Base-by-base conservation (phyloP, 371 early-diverging fungal genomes). In the Circinella minor region DNA sequence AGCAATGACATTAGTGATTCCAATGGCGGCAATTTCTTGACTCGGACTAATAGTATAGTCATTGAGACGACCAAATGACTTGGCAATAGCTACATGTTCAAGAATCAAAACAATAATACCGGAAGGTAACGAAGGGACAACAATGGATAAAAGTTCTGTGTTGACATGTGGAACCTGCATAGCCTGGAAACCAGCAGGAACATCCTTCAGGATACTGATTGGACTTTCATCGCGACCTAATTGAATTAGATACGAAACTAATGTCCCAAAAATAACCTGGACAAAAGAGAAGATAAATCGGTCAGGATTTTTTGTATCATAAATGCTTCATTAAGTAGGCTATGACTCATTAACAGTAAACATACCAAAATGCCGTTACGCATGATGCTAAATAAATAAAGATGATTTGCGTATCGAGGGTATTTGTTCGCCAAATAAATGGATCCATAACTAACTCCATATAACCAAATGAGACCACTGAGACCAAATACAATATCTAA, bases 1-100 rank as follows among this genome's bases (percentile, higher is more conserved):
- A 7, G 92, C 91, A 72, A 90, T 72, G 55, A 93, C 76, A 80
- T 97, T 97, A 43, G 92, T 88, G 27, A 92, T 69, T 10, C 96
- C 96, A 38, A 96, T 84, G 14, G 96, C 94, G 62, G 95, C 87
- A 34, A 95, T 77, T 76, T 97, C 97, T 77, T 95, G 95, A 73
- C 90, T 90, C 38, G 91, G 84, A 46, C 87, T 83, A 70, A 91
- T 83, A 2, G 74, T 68, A 61, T 86, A 86, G 70, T 86, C 90
- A 81, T 81, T 92, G 83, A 86, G 88, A 76, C 84, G 87, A 13
- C 92, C 95, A 81, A 93, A 93, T 3, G 94, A 87, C 77, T 94
- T 92, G 66, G 89, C 87, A 69, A 95, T 90, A 6, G 94, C 92
- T 60, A 94, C 90, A 75, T 94, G 94, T 74, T 95, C 96, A 36